These are phyloP conservation scores for Lathyrus aphaca DNA, from an alignment of 306 rosid genomes.

Conservation along the genomic window DNA sequence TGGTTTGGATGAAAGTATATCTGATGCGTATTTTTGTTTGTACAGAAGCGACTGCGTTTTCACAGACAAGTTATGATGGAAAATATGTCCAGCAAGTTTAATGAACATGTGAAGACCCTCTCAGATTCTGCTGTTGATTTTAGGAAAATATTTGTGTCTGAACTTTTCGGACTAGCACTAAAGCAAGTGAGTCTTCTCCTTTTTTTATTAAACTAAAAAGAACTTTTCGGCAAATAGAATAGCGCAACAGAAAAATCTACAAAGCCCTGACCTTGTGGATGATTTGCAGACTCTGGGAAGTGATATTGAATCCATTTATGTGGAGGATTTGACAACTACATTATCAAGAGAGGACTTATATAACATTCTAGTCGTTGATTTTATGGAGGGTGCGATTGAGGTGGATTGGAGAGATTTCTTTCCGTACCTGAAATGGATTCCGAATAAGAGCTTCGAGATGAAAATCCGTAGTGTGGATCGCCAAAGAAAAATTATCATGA, in stretches of 20 bases:
- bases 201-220: neutral
- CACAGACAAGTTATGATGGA: constrained; percentile 68
- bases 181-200: constrained; percentile 65
- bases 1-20: constrained; percentile 10
- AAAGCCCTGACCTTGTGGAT: neutral
- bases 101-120: constrained; percentile 50
- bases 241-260: neutral
- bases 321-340: constrained; percentile 61
- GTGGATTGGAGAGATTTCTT: constrained; percentile 99
- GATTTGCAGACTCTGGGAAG: constrained; percentile 71
- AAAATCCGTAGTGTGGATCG: constrained; percentile 46
- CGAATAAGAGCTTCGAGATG: constrained; percentile 62
- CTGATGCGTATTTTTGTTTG: constrained; percentile 20
- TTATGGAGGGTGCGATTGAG: constrained; percentile 91
- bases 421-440: constrained; percentile 92
- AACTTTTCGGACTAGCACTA: constrained; percentile 74
- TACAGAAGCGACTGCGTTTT: constrained; percentile 73
- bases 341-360: constrained; percentile 62
- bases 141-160: constrained; percentile 60
- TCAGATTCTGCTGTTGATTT: constrained; percentile 62
- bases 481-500: constrained; percentile 61
- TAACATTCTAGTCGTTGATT: constrained; percentile 66
- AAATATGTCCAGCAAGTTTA: constrained; percentile 52
- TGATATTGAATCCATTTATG: constrained; percentile 60
- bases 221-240: neutral